Base-by-base conservation (phyloP, 768 basidiomycete genomes). In the Obba rivulosa region DNA sequence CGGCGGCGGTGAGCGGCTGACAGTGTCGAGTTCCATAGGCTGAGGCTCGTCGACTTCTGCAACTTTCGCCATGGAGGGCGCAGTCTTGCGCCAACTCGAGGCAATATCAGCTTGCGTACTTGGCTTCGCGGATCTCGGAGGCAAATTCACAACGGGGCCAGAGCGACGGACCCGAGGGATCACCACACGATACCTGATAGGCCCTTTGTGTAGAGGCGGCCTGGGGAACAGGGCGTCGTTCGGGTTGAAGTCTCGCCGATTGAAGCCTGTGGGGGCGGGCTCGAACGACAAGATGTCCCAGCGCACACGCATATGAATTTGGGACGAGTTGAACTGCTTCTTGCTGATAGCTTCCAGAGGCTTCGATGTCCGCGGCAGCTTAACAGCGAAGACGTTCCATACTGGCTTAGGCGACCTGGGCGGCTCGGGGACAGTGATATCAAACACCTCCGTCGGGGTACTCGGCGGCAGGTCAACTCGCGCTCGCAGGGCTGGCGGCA, bases 241-340 rank as follows among this genome's bases (percentile, higher is more conserved):
- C 35, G 87, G 48, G 17, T 79, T 79, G 40, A 84, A 70, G 48
- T 84, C 83, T 41, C 76, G 71, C 37, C 67, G 75, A 45, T 56
- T 77, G 79, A 83, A 83, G 41, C 78, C 81, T 47, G 78, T 76
- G 13, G 84, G 73, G 16, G 85, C 83, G 44, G 89, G 87, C 25
- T 80, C 77, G 66, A 83, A 87, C 2, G 85, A 83, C 23, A 85
- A 68, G 22, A 82, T 75, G 45, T 90, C 87, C 67, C 78, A 74
- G 37, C 83, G 78, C 23, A 77, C 57, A 22, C 65, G 69, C 3
- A 64, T 57, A 3, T 67, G 61, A 43, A 64, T 69, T 45, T 66
- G 73, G 51, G 76, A 74, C 25, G 69, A 53, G 34, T 69, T 61
- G 14, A 79, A 42, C 56, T 83, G 82, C 50, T 68, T 73, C 50